Base-by-base conservation (phyloP, 768 basidiomycete species). In the Trametes sanguinea region DNA sequence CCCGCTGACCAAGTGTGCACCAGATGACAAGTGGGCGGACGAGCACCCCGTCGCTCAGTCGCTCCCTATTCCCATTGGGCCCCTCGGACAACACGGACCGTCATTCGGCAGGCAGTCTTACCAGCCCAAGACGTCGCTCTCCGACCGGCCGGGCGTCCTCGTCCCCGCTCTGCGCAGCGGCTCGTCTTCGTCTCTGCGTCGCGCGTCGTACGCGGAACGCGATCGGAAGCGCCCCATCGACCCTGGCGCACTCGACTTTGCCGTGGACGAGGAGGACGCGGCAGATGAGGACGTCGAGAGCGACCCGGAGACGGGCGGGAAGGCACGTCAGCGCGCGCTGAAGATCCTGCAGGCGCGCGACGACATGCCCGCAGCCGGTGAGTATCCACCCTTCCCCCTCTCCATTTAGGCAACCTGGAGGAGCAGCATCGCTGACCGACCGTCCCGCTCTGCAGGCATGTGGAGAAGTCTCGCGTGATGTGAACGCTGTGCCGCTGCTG, bases 391-490 rank as follows among this genome's bases (percentile, higher is more conserved):
- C 22, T 22, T 22, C 22, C 22, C 22, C 22, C 22, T 22, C 22
- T 22, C 22, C 13, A 50, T 45, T 37, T 14, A 13, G 30, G 35
- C 37, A 16, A n/a, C 22, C 22, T 22, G 22, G 47, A 42, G 16
- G 40, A 17, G 6, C 33, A 8, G 35, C 11, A 37, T 4, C n/a
- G 43, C 9, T 48, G 1, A 51, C 60, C 54, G 44, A 62, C 43
- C 2, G 6, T 43, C 42, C n/a, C 9, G n/a, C 6, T 52, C 13
- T 10, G 81, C 81, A 60, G 87, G 89, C 40, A 91, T 92, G 89
- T 92, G 89, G 89, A 81, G 89, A 68, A 92, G 90, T 76, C 76
- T 92, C 68, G 89, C 86, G 42, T 81, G 62, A 70, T 29, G 35
- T 64, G 59, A 52, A 33, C 51, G 65, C 56, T 61, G 50, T 30